A percentile compares a stretch with the other conserved stretches of the same genome.
These are phyloP conservation scores for Triangularia verruculosa DNA, from an alignment of 2,329 filamentous ascomycete genomes.

Conservation along the genomic window DNA sequence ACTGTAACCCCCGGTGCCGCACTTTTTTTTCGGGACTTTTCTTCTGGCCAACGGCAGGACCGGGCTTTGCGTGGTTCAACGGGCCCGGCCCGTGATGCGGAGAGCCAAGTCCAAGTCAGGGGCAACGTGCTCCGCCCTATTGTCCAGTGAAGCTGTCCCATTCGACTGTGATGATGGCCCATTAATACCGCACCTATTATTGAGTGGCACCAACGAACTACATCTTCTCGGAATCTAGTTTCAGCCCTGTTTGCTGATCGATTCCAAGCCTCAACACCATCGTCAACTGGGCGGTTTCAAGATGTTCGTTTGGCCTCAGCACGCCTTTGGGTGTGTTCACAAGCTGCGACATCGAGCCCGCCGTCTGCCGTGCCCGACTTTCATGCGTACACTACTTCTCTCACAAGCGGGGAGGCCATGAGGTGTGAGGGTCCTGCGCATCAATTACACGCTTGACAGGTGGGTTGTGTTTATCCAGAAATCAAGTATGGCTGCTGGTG, in stretches of 20 bases:
- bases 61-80: neutral
- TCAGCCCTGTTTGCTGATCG: neutral
- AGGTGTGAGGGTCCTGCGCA: neutral
- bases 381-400: neutral
- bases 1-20: conserved; percentile 4
- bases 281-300: neutral
- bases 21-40: conserved; percentile 15
- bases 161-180: neutral
- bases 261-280: conserved; percentile 2
- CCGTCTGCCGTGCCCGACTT: neutral
- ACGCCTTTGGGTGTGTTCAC: neutral
- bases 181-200: neutral
- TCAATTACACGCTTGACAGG: neutral
- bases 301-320: neutral
- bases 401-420: neutral
- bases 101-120: conserved; percentile 3
- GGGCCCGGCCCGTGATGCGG: neutral
- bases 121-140: neutral
- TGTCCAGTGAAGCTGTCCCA: neutral
- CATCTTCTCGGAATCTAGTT: neutral
- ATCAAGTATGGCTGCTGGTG: neutral
- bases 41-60: neutral
- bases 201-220: neutral
- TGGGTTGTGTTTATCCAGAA: neutral
- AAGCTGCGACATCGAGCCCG: neutral